Percentiles rank a stretch among this genome's conserved stretches.
Evolutionary conservation across 257 asterid species (phyloP).

Genomic region (Solanum okadae): DNA sequence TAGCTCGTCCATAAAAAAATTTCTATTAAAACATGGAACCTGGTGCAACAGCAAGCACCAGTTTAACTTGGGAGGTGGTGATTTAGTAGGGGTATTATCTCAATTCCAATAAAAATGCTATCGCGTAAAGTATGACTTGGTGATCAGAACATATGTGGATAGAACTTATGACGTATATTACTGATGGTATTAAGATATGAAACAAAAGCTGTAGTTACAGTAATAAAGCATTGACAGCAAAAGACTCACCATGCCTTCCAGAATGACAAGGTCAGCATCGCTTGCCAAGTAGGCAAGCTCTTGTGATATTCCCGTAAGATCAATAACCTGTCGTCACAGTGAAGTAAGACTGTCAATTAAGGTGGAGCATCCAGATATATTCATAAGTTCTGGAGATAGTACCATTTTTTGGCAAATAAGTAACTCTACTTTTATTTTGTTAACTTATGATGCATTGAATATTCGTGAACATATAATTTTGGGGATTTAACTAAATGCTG

Average conservation of each 20-base stretch:
- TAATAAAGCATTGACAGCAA: background rate
- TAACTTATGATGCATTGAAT: background rate
- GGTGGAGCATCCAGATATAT: background rate
- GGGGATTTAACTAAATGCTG: background rate
- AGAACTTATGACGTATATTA: background rate
- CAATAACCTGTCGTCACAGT: constrained; percentile 50
- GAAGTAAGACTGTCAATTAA: background rate
- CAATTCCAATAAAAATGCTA: background rate
- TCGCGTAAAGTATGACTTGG: background rate
- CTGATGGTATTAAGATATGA: background rate
- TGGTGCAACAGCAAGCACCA: background rate
- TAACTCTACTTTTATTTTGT: background rate
- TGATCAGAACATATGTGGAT: background rate
- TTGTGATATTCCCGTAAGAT: constrained; percentile 80
- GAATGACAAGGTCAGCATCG: constrained; percentile 83
- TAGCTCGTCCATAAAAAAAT: background rate
- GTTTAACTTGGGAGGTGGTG: background rate
- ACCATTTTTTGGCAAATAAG: background rate
- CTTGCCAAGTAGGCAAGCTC: constrained; percentile 83
- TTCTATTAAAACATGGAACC: background rate
- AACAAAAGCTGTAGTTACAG: background rate
- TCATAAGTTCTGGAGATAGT: background rate
- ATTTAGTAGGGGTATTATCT: background rate
- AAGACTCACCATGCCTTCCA: constrained; percentile 89
- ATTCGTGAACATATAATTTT: background rate